Percentiles rank a stretch among this genome's conserved stretches.
Evolutionary conservation across 352 stramenopile species (phyloP).

Genomic region (Phytophthora pluvialis): DNA sequence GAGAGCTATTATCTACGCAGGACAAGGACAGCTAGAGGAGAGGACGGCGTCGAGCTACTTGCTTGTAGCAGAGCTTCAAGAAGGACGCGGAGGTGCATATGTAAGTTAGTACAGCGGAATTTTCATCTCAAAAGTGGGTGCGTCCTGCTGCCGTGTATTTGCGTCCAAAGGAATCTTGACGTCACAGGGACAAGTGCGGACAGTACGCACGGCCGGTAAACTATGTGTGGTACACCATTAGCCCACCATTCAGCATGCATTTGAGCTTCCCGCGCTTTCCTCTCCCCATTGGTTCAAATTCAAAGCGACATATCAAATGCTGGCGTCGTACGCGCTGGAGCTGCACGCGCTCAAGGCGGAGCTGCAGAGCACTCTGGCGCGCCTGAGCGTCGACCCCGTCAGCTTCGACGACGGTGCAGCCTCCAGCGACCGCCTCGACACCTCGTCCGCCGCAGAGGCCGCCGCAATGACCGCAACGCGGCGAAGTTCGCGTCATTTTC

Average conservation of each 20-base stretch:
- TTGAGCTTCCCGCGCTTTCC: slow-evolving; percentile 25
- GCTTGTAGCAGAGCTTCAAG: slow-evolving; percentile 2
- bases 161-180: too few species aligned
- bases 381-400: slow-evolving; percentile 28
- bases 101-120: slow-evolving; percentile 45
- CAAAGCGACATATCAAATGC: slow-evolving; percentile 18
- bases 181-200: too few species aligned
- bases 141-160: neutral
- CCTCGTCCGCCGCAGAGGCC: neutral
- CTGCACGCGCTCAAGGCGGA: slow-evolving; percentile 69
- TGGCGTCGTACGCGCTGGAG: slow-evolving; percentile 46
- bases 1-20: slow-evolving; percentile 6
- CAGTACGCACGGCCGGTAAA: neutral
- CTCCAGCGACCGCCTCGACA: neutral
- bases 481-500: neutral
- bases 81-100: slow-evolving; percentile 34
- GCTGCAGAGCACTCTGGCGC: slow-evolving; percentile 56
- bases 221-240: neutral
- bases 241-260: neutral
- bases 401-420: neutral
- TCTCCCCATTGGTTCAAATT: slow-evolving; percentile 32
- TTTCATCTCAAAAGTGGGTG: slow-evolving; percentile 16
- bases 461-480: neutral
- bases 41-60: slow-evolving; percentile 12
- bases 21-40: slow-evolving; percentile 24